phyloP scores from a whole-genome alignment of 805 yeast species.

The Metschnikowia cerradonensis region DNA sequence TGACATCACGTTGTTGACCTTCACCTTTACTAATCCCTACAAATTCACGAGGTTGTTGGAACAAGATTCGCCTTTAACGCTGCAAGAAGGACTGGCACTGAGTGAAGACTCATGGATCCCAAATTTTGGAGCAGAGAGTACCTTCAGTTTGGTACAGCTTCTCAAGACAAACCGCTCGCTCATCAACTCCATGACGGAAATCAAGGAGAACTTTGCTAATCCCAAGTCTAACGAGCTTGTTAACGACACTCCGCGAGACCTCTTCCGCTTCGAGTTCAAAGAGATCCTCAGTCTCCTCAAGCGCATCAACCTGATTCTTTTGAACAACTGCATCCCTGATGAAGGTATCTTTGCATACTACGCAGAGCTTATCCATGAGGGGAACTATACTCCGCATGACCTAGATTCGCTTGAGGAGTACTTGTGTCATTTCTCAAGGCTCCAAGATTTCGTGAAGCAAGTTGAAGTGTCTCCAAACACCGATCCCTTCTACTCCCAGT shows the following conservation, averaged over 20 bases:
- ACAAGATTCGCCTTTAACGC: neutral
- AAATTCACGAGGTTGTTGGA: slow-evolving; percentile 10
- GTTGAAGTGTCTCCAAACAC: neutral
- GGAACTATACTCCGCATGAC: slow-evolving; percentile 9
- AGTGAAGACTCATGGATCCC: neutral
- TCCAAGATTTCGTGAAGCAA: slow-evolving; percentile 4
- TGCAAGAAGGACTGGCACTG: neutral
- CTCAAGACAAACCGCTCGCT: slow-evolving; percentile 1
- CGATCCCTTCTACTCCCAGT: neutral
- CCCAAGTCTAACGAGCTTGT: neutral
- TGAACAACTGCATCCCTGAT: slow-evolving; percentile 16
- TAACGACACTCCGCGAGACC: slow-evolving; percentile 11
- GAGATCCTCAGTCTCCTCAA: slow-evolving; percentile 10
- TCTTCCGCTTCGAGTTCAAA: slow-evolving; percentile 7
- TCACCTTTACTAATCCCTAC: slow-evolving; percentile 15
- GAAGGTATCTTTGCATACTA: slow-evolving; percentile 30
- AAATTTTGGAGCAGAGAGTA: neutral
- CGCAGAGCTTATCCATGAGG: slow-evolving; percentile 21
- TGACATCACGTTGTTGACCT: slow-evolving; percentile 11
- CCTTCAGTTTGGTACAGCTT: neutral
- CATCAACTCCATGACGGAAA: neutral
- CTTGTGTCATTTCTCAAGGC: slow-evolving; percentile 11
- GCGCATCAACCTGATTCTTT: slow-evolving; percentile 11
- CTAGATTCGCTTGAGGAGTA: slow-evolving; percentile 16
- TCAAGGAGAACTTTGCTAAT: neutral